Base-by-base conservation (phyloP, 805 yeast genomes). In the Wickerhamomyces mucosus region DNA sequence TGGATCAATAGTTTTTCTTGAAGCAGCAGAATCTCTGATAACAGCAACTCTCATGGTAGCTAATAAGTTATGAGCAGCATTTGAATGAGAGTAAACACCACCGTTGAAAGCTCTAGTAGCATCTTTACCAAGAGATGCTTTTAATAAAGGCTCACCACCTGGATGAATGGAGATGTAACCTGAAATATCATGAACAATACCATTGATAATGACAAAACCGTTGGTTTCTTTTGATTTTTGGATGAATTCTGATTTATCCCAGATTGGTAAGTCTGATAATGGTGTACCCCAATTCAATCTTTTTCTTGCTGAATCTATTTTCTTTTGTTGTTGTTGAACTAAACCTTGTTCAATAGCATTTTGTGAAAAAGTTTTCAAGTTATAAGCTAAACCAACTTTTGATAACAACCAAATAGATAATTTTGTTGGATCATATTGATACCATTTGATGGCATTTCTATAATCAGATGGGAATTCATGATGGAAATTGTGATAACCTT, bases 381-480 rank as follows among this genome's bases (percentile, higher is more conserved):
- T 75, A 59, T 40, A 46, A 15, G 88, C 75, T 39, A 81, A 56
- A 22, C 92, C 92, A 18, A 79, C 36, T 54, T 75, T 67, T 12
- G 82, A 78, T 34, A 69, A 57, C 6, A 56, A 18, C 56, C 65
- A 80, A 45, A 81, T 79, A 32, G 68, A 46, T 29, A 72, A 48
- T 59, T 81, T 81, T 30, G 92, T 80, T 43, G 94, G 94, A 55
- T 82, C 94, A 52, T 75, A 81, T 66, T 81, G 89, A 65, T 76
- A 81, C 92, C 92, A 81, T 53, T 74, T 78, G 52, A 81, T 67
- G 22, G 92, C 92, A 53, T 81, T 81, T 70, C 94, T 74, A 69
- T 81, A 82, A 61, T 82, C 94, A 14, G 83, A 71, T 48, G 94
- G 92, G 69, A 81, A 82, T 64, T 81, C 94, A 56, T 82, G 94